These are phyloP conservation scores for Astrothelium subdiscretum DNA, from an alignment of 495 filamentous ascomycete species.

Conservation along the genomic window DNA sequence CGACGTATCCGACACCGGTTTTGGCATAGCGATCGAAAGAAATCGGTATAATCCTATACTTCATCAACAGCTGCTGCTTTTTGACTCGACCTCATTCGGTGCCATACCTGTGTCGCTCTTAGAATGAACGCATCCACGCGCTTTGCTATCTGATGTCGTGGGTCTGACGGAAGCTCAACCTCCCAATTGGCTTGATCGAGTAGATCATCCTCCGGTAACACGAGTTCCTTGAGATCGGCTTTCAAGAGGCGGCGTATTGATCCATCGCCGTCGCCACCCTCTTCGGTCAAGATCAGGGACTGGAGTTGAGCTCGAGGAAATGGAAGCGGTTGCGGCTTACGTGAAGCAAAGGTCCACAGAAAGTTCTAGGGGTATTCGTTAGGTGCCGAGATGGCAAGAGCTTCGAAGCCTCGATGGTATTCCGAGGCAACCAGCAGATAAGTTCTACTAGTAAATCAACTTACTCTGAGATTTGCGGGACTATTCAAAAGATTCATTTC, in stretches of 20 bases:
- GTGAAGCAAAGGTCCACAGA: constrained; percentile 59
- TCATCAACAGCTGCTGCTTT: neutral
- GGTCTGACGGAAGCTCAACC: constrained; percentile 61
- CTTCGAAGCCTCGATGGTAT: neutral
- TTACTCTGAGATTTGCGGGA: constrained; percentile 7
- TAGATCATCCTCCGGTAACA: constrained; percentile 58
- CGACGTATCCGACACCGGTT: constrained; percentile 82
- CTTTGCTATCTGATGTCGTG: constrained; percentile 61
- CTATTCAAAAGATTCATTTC: neutral
- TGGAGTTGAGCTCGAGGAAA: constrained; percentile 78
- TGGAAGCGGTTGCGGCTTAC: constrained; percentile 69
- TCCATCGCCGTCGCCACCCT: constrained; percentile 46
- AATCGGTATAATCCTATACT: constrained; percentile 61
- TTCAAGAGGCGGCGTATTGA: constrained; percentile 64
- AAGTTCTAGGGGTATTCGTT: constrained; percentile 38
- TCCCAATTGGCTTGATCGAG: constrained; percentile 61
- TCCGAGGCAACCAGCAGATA: neutral
- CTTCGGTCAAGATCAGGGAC: constrained; percentile 56
- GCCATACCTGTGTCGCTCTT: constrained; percentile 47
- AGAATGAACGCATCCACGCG: constrained; percentile 73
- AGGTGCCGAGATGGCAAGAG: no score
- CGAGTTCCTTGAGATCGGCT: constrained; percentile 63
- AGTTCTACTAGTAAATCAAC: constrained; percentile 50
- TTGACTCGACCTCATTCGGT: neutral
- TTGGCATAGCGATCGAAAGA: constrained; percentile 72